These are phyloP conservation scores for Pseudocercospora fijiensis DNA, from an alignment of 2,329 filamentous ascomycete species.

Conservation along the genomic window DNA sequence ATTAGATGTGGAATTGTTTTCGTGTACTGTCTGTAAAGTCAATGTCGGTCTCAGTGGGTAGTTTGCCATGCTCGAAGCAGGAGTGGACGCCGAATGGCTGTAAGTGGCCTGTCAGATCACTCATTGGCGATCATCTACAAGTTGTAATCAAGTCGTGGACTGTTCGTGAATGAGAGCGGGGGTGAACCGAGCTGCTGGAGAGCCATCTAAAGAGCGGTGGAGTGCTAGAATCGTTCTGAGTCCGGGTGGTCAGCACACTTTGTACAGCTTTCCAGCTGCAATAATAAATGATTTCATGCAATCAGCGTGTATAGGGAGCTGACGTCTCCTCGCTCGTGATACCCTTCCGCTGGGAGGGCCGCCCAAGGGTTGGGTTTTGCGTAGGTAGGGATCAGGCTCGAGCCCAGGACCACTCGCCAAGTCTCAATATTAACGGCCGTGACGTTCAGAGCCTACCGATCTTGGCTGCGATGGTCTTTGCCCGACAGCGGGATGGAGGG, in stretches of 20 bases:
- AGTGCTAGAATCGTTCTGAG: too few species aligned
- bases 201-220: not conserved
- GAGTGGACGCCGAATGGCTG: constrained; percentile 8
- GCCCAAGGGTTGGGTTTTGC: not conserved
- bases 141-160: not conserved
- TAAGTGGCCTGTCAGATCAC: not conserved
- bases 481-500: not conserved
- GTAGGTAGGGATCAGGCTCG: not conserved
- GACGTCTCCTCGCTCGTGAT: not conserved
- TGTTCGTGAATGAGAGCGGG: not conserved
- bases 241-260: too few species aligned
- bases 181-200: not conserved
- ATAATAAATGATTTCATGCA: not conserved
- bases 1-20: not conserved
- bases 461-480: not conserved
- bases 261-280: too few species aligned
- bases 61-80: not conserved
- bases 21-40: not conserved
- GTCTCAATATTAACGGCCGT: not conserved
- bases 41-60: not conserved
- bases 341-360: not conserved
- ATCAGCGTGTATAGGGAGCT: not conserved
- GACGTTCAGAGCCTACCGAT: not conserved
- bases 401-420: not conserved
- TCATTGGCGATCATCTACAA: not conserved